Evolutionary conservation across 768 basidiomycete genomes (phyloP).

Genomic region (Boletus rubropictus): DNA sequence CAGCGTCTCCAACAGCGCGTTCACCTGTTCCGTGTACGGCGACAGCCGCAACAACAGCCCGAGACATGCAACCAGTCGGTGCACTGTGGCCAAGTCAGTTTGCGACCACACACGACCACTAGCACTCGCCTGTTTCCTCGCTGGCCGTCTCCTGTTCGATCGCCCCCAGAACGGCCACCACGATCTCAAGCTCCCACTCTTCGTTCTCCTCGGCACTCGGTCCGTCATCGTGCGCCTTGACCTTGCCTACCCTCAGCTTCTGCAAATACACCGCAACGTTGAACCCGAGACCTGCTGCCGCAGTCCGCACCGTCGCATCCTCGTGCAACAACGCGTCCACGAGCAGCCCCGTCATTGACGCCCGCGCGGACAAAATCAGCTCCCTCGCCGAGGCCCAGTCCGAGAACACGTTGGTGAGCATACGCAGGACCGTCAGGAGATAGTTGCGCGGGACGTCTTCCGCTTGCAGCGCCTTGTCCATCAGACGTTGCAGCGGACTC

Average conservation of each 20-base stretch:
- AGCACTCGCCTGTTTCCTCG: constrained; percentile 72
- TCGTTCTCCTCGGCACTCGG: constrained; percentile 50
- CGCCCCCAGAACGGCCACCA: constrained; percentile 79
- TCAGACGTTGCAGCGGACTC: constrained; percentile 42
- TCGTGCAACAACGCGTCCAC: constrained; percentile 63
- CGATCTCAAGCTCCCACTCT: constrained; percentile 84
- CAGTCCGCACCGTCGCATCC: constrained; percentile 64
- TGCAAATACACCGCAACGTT: constrained; percentile 67
- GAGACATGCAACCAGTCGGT: constrained; percentile 75
- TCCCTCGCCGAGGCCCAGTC: constrained; percentile 34
- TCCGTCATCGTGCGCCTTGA: constrained; percentile 28
- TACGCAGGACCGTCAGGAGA: constrained; percentile 58
- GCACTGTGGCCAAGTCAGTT: constrained; percentile 43
- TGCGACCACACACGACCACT: not conserved
- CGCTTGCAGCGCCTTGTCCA: constrained; percentile 40
- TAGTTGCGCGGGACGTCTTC: constrained; percentile 44
- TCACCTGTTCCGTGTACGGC: constrained; percentile 57
- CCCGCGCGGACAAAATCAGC: constrained; percentile 34
- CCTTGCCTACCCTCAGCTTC: constrained; percentile 46
- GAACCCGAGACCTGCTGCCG: constrained; percentile 79
- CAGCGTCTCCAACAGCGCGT: constrained; percentile 63
- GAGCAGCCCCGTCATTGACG: constrained; percentile 46
- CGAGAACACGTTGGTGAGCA: constrained; percentile 65
- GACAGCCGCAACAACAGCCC: constrained; percentile 73
- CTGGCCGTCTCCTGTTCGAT: constrained; percentile 61